Percentiles rank a stretch among this genome's conserved stretches.
Conservation (phyloP, 495 filamentous ascomycete genomes). For the Trichoderma asperelloides region DNA sequence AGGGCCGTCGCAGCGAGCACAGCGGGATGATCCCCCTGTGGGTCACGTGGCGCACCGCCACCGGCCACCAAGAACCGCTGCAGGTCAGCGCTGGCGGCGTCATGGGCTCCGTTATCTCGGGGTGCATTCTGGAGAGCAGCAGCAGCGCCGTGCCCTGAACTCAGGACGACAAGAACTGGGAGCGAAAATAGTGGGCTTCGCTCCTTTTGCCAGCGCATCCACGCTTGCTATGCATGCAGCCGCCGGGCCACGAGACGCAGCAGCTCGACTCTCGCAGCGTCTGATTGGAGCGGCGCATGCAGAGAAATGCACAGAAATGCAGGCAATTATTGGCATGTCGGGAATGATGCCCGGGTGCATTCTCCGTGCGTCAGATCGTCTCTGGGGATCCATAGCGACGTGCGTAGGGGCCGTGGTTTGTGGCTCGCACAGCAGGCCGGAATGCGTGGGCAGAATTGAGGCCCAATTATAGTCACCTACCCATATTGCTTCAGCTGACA, state of each 20-base stretch:
- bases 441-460: too few relatives aligned
- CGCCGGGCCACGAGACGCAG: neutral
- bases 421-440: too few relatives aligned
- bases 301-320: neutral
- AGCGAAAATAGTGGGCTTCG: too few relatives aligned
- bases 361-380: neutral
- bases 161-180: too few relatives aligned
- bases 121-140: too few relatives aligned
- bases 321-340: neutral
- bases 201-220: too few relatives aligned
- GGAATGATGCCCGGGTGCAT: neutral
- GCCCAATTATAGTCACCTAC: neutral
- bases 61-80: neutral
- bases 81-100: neutral
- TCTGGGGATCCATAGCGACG: neutral
- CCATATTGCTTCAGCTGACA: neutral
- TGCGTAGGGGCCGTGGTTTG: too few relatives aligned
- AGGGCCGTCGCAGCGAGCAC: neutral
- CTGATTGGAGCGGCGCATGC: neutral
- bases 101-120: too few relatives aligned
- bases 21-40: neutral
- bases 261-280: neutral
- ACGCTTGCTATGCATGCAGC: neutral
- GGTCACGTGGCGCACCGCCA: slow-evolving; percentile 3
- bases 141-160: too few relatives aligned